Evolutionary conservation across 805 yeast species (phyloP).

Genomic region (Candida awuae): DNA sequence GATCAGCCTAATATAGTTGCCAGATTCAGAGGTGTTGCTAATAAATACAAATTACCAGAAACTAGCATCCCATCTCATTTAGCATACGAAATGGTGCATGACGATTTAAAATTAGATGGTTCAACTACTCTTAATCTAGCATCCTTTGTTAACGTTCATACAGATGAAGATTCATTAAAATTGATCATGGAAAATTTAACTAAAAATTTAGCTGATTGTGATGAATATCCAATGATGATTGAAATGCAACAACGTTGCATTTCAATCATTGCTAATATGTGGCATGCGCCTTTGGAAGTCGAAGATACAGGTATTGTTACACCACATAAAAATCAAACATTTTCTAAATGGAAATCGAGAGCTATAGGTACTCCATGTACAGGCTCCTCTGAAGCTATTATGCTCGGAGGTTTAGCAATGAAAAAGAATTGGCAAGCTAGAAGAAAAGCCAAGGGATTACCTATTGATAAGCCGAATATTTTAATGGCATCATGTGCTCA

Average conservation of each 20-base stretch:
- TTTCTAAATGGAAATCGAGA: conserved; percentile 13
- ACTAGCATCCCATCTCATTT: conserved; percentile 43
- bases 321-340: conserved; percentile 7
- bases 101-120: conserved; percentile 77
- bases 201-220: conserved; percentile 87
- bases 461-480: conserved; percentile 65
- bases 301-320: conserved; percentile 17
- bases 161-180: conserved; percentile 44
- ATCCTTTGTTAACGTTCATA: conserved; percentile 74
- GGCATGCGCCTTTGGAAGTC: conserved; percentile 55
- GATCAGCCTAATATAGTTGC: conserved; percentile 16
- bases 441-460: conserved; percentile 51
- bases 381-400: conserved; percentile 90
- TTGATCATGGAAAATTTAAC: conserved; percentile 64
- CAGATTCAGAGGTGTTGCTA: conserved; percentile 28
- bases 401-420: conserved; percentile 90
- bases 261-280: conserved; percentile 66
- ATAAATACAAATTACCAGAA: conserved; percentile 56
- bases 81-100: conserved; percentile 58
- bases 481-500: conserved; percentile 91
- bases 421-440: conserved; percentile 80
- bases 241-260: conserved; percentile 78
- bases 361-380: conserved; percentile 88
- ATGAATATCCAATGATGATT: conserved; percentile 82
- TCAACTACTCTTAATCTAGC: conserved; percentile 79